Percentiles rank a stretch among this genome's conserved stretches.
Evolutionary conservation across 306 rosid species (phyloP).

Genomic region (Cicer judaicum): DNA sequence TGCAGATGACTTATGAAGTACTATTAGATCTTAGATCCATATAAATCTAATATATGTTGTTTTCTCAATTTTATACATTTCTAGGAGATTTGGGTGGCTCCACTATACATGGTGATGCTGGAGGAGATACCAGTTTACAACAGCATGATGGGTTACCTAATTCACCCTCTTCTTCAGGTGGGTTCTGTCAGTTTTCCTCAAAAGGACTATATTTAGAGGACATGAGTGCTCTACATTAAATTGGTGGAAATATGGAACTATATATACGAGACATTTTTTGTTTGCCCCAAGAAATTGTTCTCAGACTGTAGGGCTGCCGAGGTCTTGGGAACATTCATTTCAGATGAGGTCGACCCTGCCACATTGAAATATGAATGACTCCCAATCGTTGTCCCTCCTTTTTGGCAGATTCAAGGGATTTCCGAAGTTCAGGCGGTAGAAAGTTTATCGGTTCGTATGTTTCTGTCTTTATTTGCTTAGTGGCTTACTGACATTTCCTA

Average conservation of each 20-base stretch:
- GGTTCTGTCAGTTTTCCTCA: slow-evolving; percentile 98
- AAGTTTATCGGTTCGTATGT: slow-evolving; percentile 89
- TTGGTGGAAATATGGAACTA: slow-evolving; percentile 88
- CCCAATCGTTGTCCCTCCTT: slow-evolving; percentile 61
- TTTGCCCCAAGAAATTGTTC: slow-evolving; percentile 74
- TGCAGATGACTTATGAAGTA: slow-evolving; percentile 2
- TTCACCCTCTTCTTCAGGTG: slow-evolving; percentile 99
- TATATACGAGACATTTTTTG: slow-evolving; percentile 80
- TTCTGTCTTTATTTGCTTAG: slow-evolving; percentile 76
- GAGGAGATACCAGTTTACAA: slow-evolving; percentile 71
- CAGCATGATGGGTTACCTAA: slow-evolving; percentile 75
- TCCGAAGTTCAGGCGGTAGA: slow-evolving; percentile 77
- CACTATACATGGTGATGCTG: slow-evolving; percentile 70
- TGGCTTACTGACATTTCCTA: slow-evolving; percentile 66
- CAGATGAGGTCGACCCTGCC: slow-evolving; percentile 76
- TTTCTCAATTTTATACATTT: slow-evolving; percentile 33
- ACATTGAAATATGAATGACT: slow-evolving; percentile 78
- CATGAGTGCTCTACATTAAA: slow-evolving; percentile 90
- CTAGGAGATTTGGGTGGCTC: slow-evolving; percentile 98
- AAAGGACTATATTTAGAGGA: slow-evolving; percentile 96
- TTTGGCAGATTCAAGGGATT: slow-evolving; percentile 72
- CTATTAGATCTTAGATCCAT: not conserved
- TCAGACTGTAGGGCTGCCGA: slow-evolving; percentile 90
- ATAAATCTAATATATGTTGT: not conserved
- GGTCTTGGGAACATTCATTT: slow-evolving; percentile 81